Evolutionary conservation across 2,329 filamentous ascomycete species (phyloP), one percentile per base, ranked within the genome.

Genomic region (Pestalotiopsis sp.): DNA sequence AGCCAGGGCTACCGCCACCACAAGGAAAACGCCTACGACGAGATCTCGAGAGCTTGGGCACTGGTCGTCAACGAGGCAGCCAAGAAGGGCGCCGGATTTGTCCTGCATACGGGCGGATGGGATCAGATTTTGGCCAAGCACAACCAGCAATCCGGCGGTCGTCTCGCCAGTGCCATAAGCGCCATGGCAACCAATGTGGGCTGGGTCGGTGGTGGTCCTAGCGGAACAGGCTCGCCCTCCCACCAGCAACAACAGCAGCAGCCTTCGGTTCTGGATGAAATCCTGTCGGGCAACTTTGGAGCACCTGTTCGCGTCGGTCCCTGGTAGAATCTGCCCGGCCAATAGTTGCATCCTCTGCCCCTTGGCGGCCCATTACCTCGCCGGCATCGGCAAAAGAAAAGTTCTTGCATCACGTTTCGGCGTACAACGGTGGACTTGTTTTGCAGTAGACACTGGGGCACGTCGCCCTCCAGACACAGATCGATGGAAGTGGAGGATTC

Each of bases 1-100:
- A 93, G 90, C 58, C 92, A 92, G 69, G 89, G 93, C 70, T 92
- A 98, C 81, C 94, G 94, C 72, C 88, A 97, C 74, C 93, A 97
- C 83, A 98, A 98, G 80, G 92, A 97, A 72, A 94, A 94, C 71
- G 94, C 95, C 6, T 99, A 99, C 77, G 95, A 99, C 75, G 96
- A 98, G 77, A 94, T 99, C 71, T 91, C 93, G 30, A 94, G 92
- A 75, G 96, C 96, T 1, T 99, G 96, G 96, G 91, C 93, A 17
- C 80, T 97, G 72, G 95, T 97, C 63, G 92, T 99, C 73, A 91
- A 91, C 69, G 96, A 99, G 79, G 94, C 94, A 1, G 91, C 92
- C 24, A 98, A 98, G 83, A 88, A 92, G 72, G 95, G 94, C 11
- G 94, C 94, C 35, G 96, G 96, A 40, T 96, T 98, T 74, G 90